Evolutionary conservation across 768 basidiomycete genomes (phyloP).

Genomic region (Termitomyces sp.): DNA sequence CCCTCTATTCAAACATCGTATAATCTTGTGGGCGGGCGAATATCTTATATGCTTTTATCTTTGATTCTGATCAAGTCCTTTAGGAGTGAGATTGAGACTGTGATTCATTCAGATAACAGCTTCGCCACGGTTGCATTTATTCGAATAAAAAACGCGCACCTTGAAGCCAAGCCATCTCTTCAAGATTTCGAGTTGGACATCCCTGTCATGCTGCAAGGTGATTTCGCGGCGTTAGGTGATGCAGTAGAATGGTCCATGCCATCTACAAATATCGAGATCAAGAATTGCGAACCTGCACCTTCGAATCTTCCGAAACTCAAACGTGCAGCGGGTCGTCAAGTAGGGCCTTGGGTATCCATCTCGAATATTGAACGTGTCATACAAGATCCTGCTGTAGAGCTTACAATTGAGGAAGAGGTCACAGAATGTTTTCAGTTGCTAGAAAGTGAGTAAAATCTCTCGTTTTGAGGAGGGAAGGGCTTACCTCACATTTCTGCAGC

Average conservation of each 20-base stretch:
- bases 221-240: constrained; percentile 25
- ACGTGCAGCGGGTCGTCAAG: constrained; percentile 18
- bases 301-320: neutral
- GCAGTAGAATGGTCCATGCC: constrained; percentile 8
- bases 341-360: constrained; percentile 67
- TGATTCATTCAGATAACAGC: constrained; percentile 75
- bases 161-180: constrained; percentile 47
- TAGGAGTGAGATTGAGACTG: constrained; percentile 61
- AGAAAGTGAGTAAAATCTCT: constrained; percentile 39
- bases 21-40: constrained; percentile 57
- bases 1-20: constrained; percentile 77
- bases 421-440: constrained; percentile 59
- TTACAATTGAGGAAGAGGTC: constrained; percentile 69
- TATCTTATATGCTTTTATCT: neutral
- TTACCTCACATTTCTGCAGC: constrained; percentile 30
- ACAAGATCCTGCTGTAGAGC: constrained; percentile 10
- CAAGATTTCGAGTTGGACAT: constrained; percentile 20
- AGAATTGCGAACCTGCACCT: neutral
- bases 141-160: constrained; percentile 62
- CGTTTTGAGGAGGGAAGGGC: neutral
- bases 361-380: constrained; percentile 44
- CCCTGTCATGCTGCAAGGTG: constrained; percentile 52
- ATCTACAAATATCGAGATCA: neutral
- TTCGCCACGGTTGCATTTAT: constrained; percentile 92
- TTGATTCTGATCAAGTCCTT: neutral